Evolutionary conservation across 768 basidiomycete species (phyloP).

Genomic region (Podaxis sp.): DNA sequence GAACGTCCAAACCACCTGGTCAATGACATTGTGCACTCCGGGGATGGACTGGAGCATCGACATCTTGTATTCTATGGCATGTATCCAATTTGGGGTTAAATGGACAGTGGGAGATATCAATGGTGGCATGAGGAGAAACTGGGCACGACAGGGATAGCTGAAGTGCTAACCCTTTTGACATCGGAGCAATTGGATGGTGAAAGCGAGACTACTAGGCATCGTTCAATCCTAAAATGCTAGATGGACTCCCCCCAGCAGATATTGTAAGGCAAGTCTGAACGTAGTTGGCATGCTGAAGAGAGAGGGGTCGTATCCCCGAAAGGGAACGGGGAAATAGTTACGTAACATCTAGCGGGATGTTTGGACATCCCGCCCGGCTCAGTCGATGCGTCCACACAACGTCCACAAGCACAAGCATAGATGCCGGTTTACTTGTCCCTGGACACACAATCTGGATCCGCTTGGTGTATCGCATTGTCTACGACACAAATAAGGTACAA

Average conservation of each 20-base stretch:
- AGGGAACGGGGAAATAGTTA: not conserved
- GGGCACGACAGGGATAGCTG: not conserved
- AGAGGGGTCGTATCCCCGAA: not conserved
- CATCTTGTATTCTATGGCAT: not conserved
- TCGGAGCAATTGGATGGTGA: not conserved
- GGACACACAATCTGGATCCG: not conserved
- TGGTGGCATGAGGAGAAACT: not conserved
- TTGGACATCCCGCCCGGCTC: not conserved
- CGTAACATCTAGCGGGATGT: not conserved
- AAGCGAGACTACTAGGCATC: too few species aligned
- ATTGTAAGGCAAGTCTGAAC: not conserved
- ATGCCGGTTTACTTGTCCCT: not conserved
- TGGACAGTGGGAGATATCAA: not conserved
- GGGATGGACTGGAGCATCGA: not conserved
- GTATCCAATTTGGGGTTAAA: not conserved
- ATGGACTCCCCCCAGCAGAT: not conserved
- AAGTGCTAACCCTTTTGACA: not conserved
- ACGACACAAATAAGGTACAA: too few species aligned
- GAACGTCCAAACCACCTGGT: not conserved
- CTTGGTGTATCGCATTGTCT: not conserved
- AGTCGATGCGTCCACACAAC: not conserved
- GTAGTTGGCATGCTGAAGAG: too few species aligned
- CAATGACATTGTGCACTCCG: not conserved
- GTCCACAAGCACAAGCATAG: conserved; percentile 1
- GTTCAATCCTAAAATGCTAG: not conserved